These are phyloP conservation scores for Teratosphaeria nubilosa DNA, from an alignment of 2,329 filamentous ascomycete species.

Conservation along the genomic window DNA sequence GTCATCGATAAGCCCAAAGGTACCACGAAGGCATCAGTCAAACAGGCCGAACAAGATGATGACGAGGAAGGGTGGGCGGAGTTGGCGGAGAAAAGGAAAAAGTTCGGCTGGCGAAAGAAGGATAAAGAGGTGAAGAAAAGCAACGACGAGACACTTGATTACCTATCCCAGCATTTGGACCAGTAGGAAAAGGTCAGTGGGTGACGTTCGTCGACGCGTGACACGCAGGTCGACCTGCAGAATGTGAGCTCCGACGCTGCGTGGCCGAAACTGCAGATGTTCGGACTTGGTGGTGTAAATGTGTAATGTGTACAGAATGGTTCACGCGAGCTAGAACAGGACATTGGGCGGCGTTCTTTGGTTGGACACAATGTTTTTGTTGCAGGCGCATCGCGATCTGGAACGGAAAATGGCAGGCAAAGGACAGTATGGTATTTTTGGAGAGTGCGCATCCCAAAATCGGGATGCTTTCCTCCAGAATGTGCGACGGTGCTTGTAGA, in stretches of 20 bases:
- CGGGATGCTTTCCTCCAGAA: neutral
- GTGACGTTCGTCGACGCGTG: neutral
- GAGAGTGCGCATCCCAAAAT: neutral
- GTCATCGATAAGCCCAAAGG: conserved; percentile 29
- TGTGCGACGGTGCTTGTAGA: neutral
- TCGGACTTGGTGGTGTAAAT: neutral
- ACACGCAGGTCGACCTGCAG: neutral
- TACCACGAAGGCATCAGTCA: conserved; percentile 13
- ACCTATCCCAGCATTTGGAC: neutral
- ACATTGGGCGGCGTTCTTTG: neutral
- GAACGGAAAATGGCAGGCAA: neutral
- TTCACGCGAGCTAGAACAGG: neutral
- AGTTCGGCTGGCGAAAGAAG: conserved; percentile 13
- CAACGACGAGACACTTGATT: neutral
- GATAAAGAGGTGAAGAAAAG: conserved; percentile 4
- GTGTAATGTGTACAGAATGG: neutral
- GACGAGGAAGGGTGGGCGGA: conserved; percentile 29
- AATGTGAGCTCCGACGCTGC: neutral
- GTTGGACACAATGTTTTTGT: neutral
- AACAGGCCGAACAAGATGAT: conserved; percentile 15
- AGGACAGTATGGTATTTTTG: neutral
- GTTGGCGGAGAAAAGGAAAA: conserved; percentile 25
- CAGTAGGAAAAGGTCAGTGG: neutral
- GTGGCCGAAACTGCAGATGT: neutral
- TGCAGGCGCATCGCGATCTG: neutral